Conservation (phyloP, 495 filamentous ascomycete genomes). For the Hypoxylon lenormandii region DNA sequence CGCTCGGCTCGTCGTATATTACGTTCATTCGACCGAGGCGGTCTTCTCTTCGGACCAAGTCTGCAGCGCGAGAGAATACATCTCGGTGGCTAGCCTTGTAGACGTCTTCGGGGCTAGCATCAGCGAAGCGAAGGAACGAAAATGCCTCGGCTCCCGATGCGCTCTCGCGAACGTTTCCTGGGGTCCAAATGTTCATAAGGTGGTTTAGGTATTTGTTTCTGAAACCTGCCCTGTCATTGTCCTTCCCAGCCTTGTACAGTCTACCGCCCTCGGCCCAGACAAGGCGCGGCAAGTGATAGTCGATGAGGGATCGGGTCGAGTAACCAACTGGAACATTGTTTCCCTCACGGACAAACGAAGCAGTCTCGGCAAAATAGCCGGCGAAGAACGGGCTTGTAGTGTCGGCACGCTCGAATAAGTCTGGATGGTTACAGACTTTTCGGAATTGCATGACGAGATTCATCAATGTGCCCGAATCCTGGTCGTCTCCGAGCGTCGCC, state of each 20-base stretch:
- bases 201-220: slow-evolving; percentile 76
- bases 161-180: slow-evolving; percentile 76
- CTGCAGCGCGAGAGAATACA: slow-evolving; percentile 70
- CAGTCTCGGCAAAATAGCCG: slow-evolving; percentile 89
- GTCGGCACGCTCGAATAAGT: slow-evolving; percentile 94
- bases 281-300: slow-evolving; percentile 82
- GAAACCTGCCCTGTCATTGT: slow-evolving; percentile 81
- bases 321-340: slow-evolving; percentile 81
- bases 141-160: slow-evolving; percentile 72
- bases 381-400: slow-evolving; percentile 85
- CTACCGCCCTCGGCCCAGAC: slow-evolving; percentile 81
- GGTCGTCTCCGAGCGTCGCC: slow-evolving; percentile 91
- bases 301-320: slow-evolving; percentile 85
- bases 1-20: slow-evolving; percentile 60
- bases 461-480: slow-evolving; percentile 95
- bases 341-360: slow-evolving; percentile 91
- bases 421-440: slow-evolving; percentile 98
- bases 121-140: slow-evolving; percentile 89
- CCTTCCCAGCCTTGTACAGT: slow-evolving; percentile 77
- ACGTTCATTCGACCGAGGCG: slow-evolving; percentile 62
- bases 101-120: slow-evolving; percentile 78
- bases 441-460: slow-evolving; percentile 99
- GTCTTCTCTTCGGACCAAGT: slow-evolving; percentile 64
- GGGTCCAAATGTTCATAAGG: slow-evolving; percentile 88
- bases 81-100: slow-evolving; percentile 69